Percentiles rank a stretch among this genome's conserved stretches.
These are phyloP conservation scores for Ilex paraguariensis DNA, from an alignment of 305 asterid genomes.

Conservation along the genomic window DNA sequence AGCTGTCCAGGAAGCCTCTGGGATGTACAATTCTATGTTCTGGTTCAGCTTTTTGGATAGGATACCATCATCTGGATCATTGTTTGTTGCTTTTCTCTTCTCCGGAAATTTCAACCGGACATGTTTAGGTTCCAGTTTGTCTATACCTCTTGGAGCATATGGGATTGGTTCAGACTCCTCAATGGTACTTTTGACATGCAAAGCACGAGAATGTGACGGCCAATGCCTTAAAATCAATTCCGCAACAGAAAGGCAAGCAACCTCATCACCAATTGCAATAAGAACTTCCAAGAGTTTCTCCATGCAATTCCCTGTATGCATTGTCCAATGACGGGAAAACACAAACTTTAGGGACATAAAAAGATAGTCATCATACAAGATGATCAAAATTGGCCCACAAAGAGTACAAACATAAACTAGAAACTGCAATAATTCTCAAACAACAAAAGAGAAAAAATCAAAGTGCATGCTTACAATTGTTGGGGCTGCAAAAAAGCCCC, in stretches of 20 bases:
- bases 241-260: slow-evolving; percentile 88
- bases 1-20: slow-evolving; percentile 82
- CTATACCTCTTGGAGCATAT: slow-evolving; percentile 89
- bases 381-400: not conserved
- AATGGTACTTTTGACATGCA: slow-evolving; percentile 79
- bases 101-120: slow-evolving; percentile 68
- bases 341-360: slow-evolving; percentile 7
- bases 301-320: slow-evolving; percentile 92
- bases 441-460: slow-evolving; percentile 14
- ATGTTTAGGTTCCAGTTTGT: slow-evolving; percentile 88
- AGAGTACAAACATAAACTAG: too few relatives aligned
- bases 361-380: not conserved
- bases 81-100: slow-evolving; percentile 67
- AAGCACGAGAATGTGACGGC: slow-evolving; percentile 99
- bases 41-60: slow-evolving; percentile 60
- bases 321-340: not conserved
- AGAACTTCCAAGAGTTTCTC: slow-evolving; percentile 97
- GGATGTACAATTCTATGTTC: slow-evolving; percentile 55
- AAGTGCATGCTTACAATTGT: slow-evolving; percentile 62
- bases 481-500: slow-evolving; percentile 95
- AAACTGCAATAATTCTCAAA: not conserved
- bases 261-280: slow-evolving; percentile 97
- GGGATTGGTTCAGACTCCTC: slow-evolving; percentile 78
- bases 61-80: slow-evolving; percentile 38
- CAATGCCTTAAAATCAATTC: slow-evolving; percentile 82